Percentiles rank a stretch among this genome's conserved stretches.
Evolutionary conservation across 352 stramenopile species (phyloP).

Genomic region (Phytophthora megakarya): DNA sequence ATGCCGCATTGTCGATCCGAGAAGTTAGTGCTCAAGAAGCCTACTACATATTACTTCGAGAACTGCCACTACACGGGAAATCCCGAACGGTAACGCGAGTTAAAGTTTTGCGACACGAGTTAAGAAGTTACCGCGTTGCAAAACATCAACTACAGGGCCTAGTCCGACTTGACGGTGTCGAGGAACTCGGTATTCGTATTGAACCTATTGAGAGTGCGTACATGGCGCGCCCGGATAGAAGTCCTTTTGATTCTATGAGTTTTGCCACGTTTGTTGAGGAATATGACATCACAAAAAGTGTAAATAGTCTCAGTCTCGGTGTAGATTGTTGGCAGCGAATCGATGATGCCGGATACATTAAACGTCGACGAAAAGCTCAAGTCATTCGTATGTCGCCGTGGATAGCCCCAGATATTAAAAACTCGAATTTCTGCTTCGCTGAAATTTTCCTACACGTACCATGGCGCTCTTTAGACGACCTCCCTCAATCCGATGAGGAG

Average conservation of each 20-base stretch:
- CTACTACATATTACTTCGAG: neutral
- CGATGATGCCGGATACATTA: neutral
- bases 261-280: slow-evolving; percentile 15
- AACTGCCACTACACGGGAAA: slow-evolving; percentile 12
- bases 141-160: neutral
- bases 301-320: neutral
- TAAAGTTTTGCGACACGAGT: slow-evolving; percentile 4
- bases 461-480: neutral
- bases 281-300: neutral
- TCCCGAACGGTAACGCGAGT: slow-evolving; percentile 7
- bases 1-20: neutral
- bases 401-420: slow-evolving; percentile 1
- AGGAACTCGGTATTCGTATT: neutral
- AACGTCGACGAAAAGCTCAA: neutral
- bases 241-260: slow-evolving; percentile 6
- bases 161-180: neutral
- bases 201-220: slow-evolving; percentile 8
- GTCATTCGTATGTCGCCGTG: slow-evolving; percentile 3
- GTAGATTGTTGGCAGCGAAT: neutral
- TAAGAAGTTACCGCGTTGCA: slow-evolving; percentile 11
- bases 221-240: neutral
- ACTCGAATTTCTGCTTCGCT: slow-evolving; percentile 6
- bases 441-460: slow-evolving; percentile 10
- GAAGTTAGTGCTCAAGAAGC: slow-evolving; percentile 11
- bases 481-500: slow-evolving; percentile 3